Percentiles rank a stretch among this genome's conserved stretches.
Conservation (phyloP, 2,329 filamentous ascomycete species). For the Leptodontidium sp. region DNA sequence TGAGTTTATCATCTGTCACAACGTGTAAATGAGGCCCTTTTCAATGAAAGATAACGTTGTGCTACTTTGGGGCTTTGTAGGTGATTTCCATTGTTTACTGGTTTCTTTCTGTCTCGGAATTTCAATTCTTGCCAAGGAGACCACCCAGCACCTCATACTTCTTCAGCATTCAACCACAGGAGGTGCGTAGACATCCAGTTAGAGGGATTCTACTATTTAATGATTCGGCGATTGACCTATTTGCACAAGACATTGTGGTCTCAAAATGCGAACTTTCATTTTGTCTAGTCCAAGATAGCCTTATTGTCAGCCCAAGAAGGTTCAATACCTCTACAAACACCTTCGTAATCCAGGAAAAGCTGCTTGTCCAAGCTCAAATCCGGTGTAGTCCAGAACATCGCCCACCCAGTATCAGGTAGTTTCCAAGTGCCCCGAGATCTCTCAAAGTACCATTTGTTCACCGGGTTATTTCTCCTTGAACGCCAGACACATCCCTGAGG, state of each 20-base stretch:
- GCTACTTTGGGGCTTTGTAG: too few species aligned
- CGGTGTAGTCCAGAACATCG: constrained; percentile 97
- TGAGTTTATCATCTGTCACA: neutral
- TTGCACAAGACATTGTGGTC: neutral
- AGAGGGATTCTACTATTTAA: too few species aligned
- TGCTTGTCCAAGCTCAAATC: constrained; percentile 63
- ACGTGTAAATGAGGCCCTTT: neutral
- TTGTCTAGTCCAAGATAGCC: constrained; percentile 61
- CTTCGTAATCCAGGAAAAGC: constrained; percentile 73
- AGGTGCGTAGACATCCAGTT: too few species aligned
- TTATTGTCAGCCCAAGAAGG: constrained; percentile 71
- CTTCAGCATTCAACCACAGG: neutral
- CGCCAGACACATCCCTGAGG: constrained; percentile 89
- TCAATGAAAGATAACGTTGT: neutral
- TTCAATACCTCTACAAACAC: constrained; percentile 71
- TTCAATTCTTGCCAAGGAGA: neutral
- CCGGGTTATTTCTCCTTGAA: constrained; percentile 87
- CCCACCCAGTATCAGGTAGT: constrained; percentile 84
- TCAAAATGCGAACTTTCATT: neutral
- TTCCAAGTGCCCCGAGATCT: constrained; percentile 84
- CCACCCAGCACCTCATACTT: neutral
- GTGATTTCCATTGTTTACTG: neutral
- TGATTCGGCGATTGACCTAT: neutral
- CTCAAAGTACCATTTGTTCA: constrained; percentile 99
- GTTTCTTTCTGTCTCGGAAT: neutral